Base-by-base conservation (phyloP, 352 stramenopile genomes). In the Paralagenidium karlingii region DNA sequence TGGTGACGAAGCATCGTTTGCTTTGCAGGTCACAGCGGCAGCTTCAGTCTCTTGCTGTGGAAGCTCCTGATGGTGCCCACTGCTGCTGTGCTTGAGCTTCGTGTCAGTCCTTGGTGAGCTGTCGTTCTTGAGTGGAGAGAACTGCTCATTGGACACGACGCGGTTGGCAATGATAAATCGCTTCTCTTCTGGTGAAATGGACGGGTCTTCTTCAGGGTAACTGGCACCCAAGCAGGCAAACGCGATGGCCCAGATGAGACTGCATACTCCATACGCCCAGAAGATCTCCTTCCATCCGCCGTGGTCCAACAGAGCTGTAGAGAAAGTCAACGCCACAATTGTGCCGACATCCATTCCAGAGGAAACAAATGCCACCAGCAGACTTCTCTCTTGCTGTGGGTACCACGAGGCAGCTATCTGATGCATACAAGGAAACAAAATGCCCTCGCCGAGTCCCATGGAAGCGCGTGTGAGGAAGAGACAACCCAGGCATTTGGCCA, bases 351-450 rank as follows among this genome's bases (percentile, higher is more conserved):
- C 79, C 9, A 67, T 82, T 10, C 79, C 79, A 41, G 73, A 82
- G 24, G 70, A 74, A 18, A 92, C 74, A 19, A 87, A 53, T 15
- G 76, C 53, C 15, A 88, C 78, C 27, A 92, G 66, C 1, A 70
- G 76, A 57, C 74, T 90, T 34, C 76, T 68, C 43, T 89, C 75
- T 29, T 84, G 70, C 12, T 84, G 45, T 7, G 79, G 79, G 40
- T 89, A 92, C 76, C 74, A 90, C 16, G 76, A 65, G 21, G 69
- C 65, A n/a, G 71, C 58, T 48, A 92, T 74, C 57, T 88, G 73
- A 39, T 92, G 76, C 79, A 92, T 87, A 38, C 76, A 92, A 22
- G 79, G 79, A 38, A 92, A 92, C 24, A 92, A 49, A 32, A 92
- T 87, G 24, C 79, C 79, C 39, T 92, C 79, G 38, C 79, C 79